Percentiles rank a stretch among this genome's conserved stretches.
phyloP scores from a whole-genome alignment of 192 early-diverging fungal genomes.

The Backusella parvicylindrica region DNA sequence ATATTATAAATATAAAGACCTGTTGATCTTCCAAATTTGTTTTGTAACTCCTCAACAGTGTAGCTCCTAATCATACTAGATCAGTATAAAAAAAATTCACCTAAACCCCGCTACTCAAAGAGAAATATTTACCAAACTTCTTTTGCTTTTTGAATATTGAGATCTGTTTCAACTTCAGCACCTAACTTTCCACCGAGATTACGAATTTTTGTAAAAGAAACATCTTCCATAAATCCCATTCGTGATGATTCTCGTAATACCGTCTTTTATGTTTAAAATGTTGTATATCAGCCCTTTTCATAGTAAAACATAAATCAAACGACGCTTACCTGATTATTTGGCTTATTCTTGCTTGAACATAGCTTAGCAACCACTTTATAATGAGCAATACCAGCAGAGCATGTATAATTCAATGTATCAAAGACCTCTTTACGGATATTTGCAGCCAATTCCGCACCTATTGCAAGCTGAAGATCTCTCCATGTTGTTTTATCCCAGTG shows the following conservation, averaged over 20 bases:
- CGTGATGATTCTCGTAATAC: conserved; percentile 59
- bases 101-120: background rate
- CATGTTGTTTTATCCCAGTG: conserved; percentile 37
- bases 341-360: conserved; percentile 81
- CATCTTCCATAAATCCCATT: conserved; percentile 52
- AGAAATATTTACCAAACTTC: conserved; percentile 41
- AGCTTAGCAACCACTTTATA: conserved; percentile 87
- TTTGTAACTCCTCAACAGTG: conserved; percentile 43
- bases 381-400: conserved; percentile 81
- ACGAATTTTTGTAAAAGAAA: conserved; percentile 78
- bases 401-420: conserved; percentile 73
- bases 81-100: background rate
- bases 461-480: conserved; percentile 75
- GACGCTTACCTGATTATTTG: conserved; percentile 63
- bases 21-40: conserved; percentile 47
- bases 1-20: conserved; percentile 61
- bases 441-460: conserved; percentile 66
- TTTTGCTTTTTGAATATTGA: conserved; percentile 55
- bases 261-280: conserved; percentile 46
- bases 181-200: conserved; percentile 89
- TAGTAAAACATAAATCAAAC: background rate
- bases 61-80: conserved; percentile 30
- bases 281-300: background rate
- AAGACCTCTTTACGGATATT: conserved; percentile 62
- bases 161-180: conserved; percentile 55